phyloP scores from a whole-genome alignment of 2,329 filamentous ascomycete genomes.

The Salinomyces thailandicus region DNA sequence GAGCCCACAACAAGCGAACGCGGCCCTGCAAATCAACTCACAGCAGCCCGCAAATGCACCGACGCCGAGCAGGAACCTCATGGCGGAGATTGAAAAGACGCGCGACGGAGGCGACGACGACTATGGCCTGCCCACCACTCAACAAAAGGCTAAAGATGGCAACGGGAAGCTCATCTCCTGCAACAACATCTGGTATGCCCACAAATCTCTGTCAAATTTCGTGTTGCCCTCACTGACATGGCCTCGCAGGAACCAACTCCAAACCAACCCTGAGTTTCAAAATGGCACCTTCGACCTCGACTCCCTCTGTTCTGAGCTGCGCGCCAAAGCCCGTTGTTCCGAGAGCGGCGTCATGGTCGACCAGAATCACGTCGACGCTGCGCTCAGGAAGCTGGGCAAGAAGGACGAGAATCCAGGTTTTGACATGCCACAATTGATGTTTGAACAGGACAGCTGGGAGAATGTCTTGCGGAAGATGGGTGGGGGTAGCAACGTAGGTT shows the following conservation, averaged over 20 bases:
- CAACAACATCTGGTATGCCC: conserved; percentile 79
- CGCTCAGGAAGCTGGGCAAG: conserved; percentile 35
- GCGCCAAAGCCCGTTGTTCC: conserved; percentile 92
- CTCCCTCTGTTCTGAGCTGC: conserved; percentile 79
- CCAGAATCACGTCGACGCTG: conserved; percentile 71
- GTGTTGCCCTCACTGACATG: conserved; percentile 32
- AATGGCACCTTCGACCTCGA: conserved; percentile 91
- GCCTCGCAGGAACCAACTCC: conserved; percentile 67
- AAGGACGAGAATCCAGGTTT: conserved; percentile 11
- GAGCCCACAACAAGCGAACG: conserved; percentile 24
- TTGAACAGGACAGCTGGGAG: conserved; percentile 21
- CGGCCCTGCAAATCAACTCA: conserved; percentile 7
- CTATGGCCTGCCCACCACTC: conserved; percentile 15
- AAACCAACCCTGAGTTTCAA: conserved; percentile 76
- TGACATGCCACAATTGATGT: conserved; percentile 12
- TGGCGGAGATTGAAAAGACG: conserved; percentile 66
- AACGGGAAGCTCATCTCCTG: conserved; percentile 60
- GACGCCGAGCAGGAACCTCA: conserved; percentile 44
- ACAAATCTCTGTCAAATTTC: background rate
- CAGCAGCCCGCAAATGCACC: conserved; percentile 5
- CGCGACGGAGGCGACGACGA: conserved; percentile 63
- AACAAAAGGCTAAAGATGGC: conserved; percentile 9
- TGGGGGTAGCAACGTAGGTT: conserved; percentile 2
- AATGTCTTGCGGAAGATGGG: conserved; percentile 17
- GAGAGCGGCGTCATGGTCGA: conserved; percentile 82